Base-by-base conservation (phyloP, 2,329 filamentous ascomycete species). In the Pseudocercospora cruenta region DNA sequence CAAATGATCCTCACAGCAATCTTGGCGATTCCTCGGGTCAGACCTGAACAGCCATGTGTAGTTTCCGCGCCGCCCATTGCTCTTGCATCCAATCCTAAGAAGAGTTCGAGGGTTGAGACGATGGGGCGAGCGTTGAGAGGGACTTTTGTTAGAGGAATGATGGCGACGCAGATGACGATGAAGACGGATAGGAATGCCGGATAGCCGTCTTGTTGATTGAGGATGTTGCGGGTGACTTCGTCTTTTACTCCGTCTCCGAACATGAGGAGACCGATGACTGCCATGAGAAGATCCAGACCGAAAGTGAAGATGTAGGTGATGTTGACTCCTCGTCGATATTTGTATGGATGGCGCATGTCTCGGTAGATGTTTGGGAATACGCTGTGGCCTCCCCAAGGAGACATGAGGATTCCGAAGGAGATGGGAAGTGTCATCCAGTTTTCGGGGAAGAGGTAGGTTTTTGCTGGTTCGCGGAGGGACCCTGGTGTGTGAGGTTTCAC, bases 71-170 rank as follows among this genome's bases (percentile, higher is more conserved):
- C 81, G 16, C 85, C 79, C 6, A 88, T 82, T 67, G 82, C 79
- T 39, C 83, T 82, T 2, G 80, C 78, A 75, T 91, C 89, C 51
- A 97, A 84, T 54, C 93, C 93, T 67, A 88, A 85, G 64, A 97
- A 81, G 58, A 95, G 87, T 81, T 98, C 95, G 60, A 92, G 80
- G 0, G 93, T 97, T 33, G 90, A 90, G 70, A 97, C 87, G 71
- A 98, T 94, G 10, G 94, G 95, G 1, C 94, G 90, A 8, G 91
- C 90, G 77, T 84, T 86, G 62, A 68, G 68, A 24, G 70, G 70
- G n/a, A 97, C 89, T 80, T 99, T 99, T 39, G 94, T 97, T 60
- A 99, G 82, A 0, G 94, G 95, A 69, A 98, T 97, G 76, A 97
- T 93, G 75, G 91, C 91, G 72, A 98, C 91, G 78, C 94, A 94